Conservation (phyloP, 2,329 filamentous ascomycete species). For the Decorospora gaudefroyi region DNA sequence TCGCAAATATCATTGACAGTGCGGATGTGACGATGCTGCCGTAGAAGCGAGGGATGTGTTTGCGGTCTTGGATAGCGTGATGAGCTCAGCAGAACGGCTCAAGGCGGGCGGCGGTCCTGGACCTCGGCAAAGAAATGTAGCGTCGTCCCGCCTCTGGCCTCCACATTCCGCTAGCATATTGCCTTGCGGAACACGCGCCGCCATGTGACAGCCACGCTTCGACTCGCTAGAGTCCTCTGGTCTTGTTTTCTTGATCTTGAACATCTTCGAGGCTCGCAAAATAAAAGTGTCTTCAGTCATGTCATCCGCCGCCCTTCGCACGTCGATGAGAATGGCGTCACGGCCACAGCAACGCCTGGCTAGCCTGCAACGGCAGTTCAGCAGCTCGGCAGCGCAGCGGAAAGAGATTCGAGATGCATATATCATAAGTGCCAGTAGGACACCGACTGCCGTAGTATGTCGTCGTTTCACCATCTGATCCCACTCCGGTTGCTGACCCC, state of each 20-base stretch:
- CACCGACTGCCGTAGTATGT: slow-evolving; percentile 81
- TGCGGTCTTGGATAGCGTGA: not conserved
- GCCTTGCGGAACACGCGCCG: slow-evolving; percentile 27
- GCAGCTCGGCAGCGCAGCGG: slow-evolving; percentile 36
- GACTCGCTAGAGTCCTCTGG: slow-evolving; percentile 30
- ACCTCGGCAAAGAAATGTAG: slow-evolving; percentile 34
- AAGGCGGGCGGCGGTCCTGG: slow-evolving; percentile 35
- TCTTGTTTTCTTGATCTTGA: slow-evolving; percentile 17
- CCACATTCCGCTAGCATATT: slow-evolving; percentile 36
- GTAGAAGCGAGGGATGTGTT: slow-evolving; percentile 6
- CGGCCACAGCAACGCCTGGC: slow-evolving; percentile 46
- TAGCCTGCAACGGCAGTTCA: slow-evolving; percentile 47
- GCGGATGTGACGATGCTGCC: not conserved
- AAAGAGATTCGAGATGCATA: slow-evolving; percentile 88
- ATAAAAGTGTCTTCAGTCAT: slow-evolving; percentile 22
- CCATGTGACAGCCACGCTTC: slow-evolving; percentile 39
- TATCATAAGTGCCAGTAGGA: slow-evolving; percentile 87
- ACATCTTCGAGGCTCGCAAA: not conserved
- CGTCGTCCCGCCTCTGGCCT: slow-evolving; percentile 18
- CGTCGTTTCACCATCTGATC: not conserved
- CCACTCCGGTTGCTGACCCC: slow-evolving; percentile 6
- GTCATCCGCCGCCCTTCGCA: slow-evolving; percentile 41
- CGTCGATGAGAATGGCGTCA: slow-evolving; percentile 43
- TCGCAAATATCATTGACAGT: not conserved
- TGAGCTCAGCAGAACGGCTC: slow-evolving; percentile 8